phyloP scores from a whole-genome alignment of 2,329 filamentous ascomycete species.

The Diaporthe citri region DNA sequence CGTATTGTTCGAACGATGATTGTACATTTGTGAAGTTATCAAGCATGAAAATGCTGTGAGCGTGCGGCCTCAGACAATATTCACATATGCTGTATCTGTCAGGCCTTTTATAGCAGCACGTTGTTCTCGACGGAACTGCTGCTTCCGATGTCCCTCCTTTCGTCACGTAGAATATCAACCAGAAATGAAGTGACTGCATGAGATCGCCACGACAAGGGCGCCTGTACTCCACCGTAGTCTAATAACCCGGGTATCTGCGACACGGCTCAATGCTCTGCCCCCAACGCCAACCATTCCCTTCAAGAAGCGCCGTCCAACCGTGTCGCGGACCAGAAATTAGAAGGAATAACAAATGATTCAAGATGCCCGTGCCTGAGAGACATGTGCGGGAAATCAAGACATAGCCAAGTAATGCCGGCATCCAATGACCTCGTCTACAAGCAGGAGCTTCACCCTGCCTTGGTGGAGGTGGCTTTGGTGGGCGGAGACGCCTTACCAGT shows the following conservation, averaged over 20 bases:
- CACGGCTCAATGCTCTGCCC: background rate
- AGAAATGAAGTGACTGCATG: no score
- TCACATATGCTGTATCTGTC: no score
- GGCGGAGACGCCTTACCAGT: background rate
- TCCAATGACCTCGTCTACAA: no score
- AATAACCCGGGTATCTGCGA: background rate
- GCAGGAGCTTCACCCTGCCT: background rate
- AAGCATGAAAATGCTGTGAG: background rate
- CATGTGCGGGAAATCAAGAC: background rate
- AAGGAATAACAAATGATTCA: background rate
- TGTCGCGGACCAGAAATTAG: background rate
- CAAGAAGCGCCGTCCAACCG: background rate
- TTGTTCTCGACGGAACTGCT: background rate
- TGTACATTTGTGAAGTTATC: background rate
- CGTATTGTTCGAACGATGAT: no score
- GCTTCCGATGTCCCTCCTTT: background rate
- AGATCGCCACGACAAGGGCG: background rate
- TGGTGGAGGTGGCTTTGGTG: no score
- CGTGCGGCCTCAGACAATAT: background rate
- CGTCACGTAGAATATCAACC: background rate
- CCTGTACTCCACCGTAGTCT: slow-evolving; percentile 7
- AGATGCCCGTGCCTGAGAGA: background rate
- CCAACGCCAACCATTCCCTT: background rate
- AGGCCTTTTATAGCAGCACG: no score
- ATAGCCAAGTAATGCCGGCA: background rate